Base-by-base conservation (phyloP, 2,329 filamentous ascomycete species). In the Fusarium sp. region DNA sequence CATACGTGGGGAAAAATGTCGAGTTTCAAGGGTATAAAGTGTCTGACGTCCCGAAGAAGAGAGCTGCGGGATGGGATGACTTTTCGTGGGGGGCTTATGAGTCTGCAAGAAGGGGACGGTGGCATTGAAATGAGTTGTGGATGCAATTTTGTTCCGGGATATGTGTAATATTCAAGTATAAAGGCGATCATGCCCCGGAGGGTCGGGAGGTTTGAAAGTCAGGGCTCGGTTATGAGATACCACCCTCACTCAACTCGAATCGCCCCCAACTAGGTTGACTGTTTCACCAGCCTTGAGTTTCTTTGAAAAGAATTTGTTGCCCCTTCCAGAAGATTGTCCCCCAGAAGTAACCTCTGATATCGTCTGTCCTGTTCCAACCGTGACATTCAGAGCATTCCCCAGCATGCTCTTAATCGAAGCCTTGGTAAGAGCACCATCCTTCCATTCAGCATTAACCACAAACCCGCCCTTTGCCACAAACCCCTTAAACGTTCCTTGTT, bases 21-120 rank as follows among this genome's bases (percentile, higher is more conserved):
- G 31, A 64, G 36, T 67, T 69, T 36, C 42, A 40, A 18, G 64
- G 66, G 4, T 60, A 50, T 16, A 69, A 62, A 10, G 20, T 67
- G 3, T 64, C 66, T 0, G 58, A 64, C 18, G 23, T 11, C 2
- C 53, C 57, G 13, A 49, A 50, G 14, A 50, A 20, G 13, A 40
- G 3, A 10, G 20, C 53, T 1, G 25, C 3, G 2, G 20, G 18
- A 1, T 62, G 54, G 58, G 10, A 49, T 2, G 6, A 10, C 6
- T 65, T 55, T 29, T 42, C 36, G 1, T 14, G 23, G 4, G 13
- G 11, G 4, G 38, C 25, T 3, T 54, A 57, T 4, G 64, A 60
- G 36, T 11, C n/a, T 31, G 46, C 31, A 6, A 40, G 31, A 23
- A 38, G 8, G n/a, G 4, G 6, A 1, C 27, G 46, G 14, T 65